Evolutionary conservation across 345 rosid species (phyloP).

Genomic region (Atalantia buxifolia): DNA sequence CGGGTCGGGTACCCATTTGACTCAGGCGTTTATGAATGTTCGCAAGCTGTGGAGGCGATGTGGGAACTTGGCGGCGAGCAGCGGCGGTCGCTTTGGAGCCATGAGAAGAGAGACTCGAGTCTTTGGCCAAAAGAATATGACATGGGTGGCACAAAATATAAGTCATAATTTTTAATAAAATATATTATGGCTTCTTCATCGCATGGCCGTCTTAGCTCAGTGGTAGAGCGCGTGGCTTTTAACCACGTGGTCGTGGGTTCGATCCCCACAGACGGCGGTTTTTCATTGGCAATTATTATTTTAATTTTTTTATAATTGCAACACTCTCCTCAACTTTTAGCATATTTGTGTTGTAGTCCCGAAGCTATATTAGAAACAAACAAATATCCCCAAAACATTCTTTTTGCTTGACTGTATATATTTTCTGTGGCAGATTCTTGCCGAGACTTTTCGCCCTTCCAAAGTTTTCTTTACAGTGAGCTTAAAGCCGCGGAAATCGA

Average conservation of each 20-base stretch:
- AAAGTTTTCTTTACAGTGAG: background rate
- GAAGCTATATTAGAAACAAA: too few species aligned
- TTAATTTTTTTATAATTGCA: too few species aligned
- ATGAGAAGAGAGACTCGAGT: background rate
- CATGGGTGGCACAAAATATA: background rate
- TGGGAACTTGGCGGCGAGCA: conserved; percentile 14
- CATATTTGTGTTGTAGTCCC: too few species aligned
- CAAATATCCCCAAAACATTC: too few species aligned
- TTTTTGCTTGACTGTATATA: too few species aligned
- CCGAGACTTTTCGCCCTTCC: too few species aligned
- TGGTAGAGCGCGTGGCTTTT: conserved; percentile 88
- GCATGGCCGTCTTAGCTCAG: conserved; percentile 66
- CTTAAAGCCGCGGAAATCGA: background rate
- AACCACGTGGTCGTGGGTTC: conserved; percentile 85
- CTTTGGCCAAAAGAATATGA: background rate
- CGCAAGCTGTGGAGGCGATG: conserved; percentile 38
- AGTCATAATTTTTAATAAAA: accelerated
- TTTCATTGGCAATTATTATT: too few species aligned
- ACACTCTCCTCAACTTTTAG: too few species aligned
- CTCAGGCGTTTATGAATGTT: conserved; percentile 54
- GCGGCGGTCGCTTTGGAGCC: background rate
- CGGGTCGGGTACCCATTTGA: conserved; percentile 73
- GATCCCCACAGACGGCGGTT: conserved; percentile 72
- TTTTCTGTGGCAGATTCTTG: too few species aligned
- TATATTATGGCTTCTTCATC: accelerated